Percentiles rank a stretch among this genome's conserved stretches.
phyloP scores from a whole-genome alignment of 1,139 yeast species.

The Zhuliangozyma blackwelliae region DNA sequence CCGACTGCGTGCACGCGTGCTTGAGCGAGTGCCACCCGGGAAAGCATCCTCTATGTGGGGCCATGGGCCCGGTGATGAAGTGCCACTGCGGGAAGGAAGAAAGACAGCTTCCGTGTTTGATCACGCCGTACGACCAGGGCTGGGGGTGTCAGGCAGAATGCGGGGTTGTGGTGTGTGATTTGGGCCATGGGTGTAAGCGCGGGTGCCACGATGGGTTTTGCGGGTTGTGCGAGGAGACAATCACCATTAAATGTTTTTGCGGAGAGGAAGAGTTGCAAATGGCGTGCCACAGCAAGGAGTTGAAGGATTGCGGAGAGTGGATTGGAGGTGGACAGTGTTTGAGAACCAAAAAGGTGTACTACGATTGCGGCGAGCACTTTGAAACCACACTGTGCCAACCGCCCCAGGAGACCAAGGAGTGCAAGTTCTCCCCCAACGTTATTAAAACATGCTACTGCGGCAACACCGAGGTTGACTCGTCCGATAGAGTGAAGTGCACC shows the following conservation, averaged over 20 bases:
- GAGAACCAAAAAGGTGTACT: conserved; percentile 42
- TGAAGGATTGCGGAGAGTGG: conserved; percentile 39
- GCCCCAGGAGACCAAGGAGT: conserved; percentile 39
- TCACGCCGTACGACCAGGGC: conserved; percentile 63
- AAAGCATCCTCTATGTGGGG: conserved; percentile 78
- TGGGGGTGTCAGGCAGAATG: conserved; percentile 70
- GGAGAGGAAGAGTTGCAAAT: conserved; percentile 48
- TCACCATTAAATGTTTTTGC: conserved; percentile 64
- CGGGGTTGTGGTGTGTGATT: conserved; percentile 59
- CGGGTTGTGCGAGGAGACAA: conserved; percentile 52
- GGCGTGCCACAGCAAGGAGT: conserved; percentile 45
- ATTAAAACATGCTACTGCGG: conserved; percentile 79
- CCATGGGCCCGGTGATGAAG: conserved; percentile 62
- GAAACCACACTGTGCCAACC: conserved; percentile 62
- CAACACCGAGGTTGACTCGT: conserved; percentile 24
- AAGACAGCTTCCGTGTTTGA: conserved; percentile 66
- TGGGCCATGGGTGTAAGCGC: conserved; percentile 55
- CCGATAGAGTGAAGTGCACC: conserved; percentile 52
- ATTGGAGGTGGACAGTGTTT: conserved; percentile 63
- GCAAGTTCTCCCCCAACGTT: conserved; percentile 60
- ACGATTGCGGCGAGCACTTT: conserved; percentile 66
- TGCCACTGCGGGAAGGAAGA: conserved; percentile 74
- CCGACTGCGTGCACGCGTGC: conserved; percentile 72
- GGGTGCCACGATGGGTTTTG: conserved; percentile 69
- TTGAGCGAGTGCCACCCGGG: conserved; percentile 84